A percentile compares a stretch with the other conserved stretches of the same genome.
These are phyloP conservation scores for Vaucheria bursata DNA, from an alignment of 352 stramenopile genomes.

Conservation along the genomic window DNA sequence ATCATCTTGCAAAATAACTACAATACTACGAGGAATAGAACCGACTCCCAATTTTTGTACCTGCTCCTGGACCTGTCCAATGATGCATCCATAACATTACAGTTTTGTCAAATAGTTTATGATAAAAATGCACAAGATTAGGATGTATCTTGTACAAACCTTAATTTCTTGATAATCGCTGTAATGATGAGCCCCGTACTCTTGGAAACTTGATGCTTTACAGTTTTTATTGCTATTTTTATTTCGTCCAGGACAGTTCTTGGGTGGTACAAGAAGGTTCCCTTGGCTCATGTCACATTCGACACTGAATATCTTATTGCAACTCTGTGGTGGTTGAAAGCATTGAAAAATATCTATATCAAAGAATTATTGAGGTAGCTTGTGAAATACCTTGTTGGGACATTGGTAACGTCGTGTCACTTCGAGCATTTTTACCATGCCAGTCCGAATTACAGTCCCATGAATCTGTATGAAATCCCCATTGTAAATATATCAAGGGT, in stretches of 20 bases:
- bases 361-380: background rate
- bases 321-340: conserved; percentile 5
- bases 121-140: background rate
- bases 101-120: no score
- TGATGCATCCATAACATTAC: no score
- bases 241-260: conserved; percentile 5
- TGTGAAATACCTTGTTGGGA: conserved; percentile 49
- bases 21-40: conserved; percentile 78
- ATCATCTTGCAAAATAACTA: conserved; percentile 86
- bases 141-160: background rate
- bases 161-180: conserved; percentile 84
- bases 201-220: conserved; percentile 32
- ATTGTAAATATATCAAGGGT: no score
- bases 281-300: conserved; percentile 44
- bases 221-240: conserved; percentile 14
- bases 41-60: conserved; percentile 76
- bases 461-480: conserved; percentile 9
- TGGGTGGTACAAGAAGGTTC: conserved; percentile 25
- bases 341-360: background rate
- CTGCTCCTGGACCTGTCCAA: conserved; percentile 80
- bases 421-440: conserved; percentile 86
- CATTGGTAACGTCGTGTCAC: conserved; percentile 72
- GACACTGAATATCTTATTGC: conserved; percentile 34
- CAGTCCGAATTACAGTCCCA: conserved; percentile 78
- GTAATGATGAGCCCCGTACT: conserved; percentile 55